phyloP scores from a whole-genome alignment of 352 stramenopile species.

The Globisporangium paddicum region DNA sequence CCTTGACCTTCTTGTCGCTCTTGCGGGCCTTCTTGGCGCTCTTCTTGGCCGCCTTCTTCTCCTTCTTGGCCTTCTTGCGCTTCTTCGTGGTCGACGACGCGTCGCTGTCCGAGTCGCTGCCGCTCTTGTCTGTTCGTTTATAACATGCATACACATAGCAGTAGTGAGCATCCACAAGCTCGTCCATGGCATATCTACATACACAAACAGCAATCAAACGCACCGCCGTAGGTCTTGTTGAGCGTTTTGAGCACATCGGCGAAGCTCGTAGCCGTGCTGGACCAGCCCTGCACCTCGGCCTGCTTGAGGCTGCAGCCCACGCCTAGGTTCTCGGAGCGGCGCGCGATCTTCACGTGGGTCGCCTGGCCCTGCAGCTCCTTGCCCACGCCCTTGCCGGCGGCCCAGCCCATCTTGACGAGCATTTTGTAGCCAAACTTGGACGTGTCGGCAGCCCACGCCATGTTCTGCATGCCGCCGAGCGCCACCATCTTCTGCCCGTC shows the following conservation, averaged over 20 bases:
- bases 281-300: slow-evolving; percentile 85
- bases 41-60: slow-evolving; percentile 46
- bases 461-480: slow-evolving; percentile 85
- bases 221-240: slow-evolving; percentile 73
- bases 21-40: slow-evolving; percentile 58
- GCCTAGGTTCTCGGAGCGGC: slow-evolving; percentile 86
- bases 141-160: background rate
- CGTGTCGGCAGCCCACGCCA: slow-evolving; percentile 83
- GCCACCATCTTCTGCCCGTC: slow-evolving; percentile 51
- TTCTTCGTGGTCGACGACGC: slow-evolving; percentile 32
- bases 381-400: slow-evolving; percentile 89
- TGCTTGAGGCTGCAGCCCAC: slow-evolving; percentile 90
- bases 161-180: background rate
- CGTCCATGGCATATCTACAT: background rate
- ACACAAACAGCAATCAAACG: background rate
- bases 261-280: slow-evolving; percentile 71
- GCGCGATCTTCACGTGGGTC: slow-evolving; percentile 84
- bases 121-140: slow-evolving; percentile 23
- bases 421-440: slow-evolving; percentile 95
- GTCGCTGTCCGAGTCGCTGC: slow-evolving; percentile 26
- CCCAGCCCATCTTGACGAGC: slow-evolving; percentile 96
- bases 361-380: slow-evolving; percentile 90
- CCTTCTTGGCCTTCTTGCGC: slow-evolving; percentile 58
- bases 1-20: slow-evolving; percentile 42
- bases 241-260: slow-evolving; percentile 81